Base-by-base conservation (phyloP, 2,329 filamentous ascomycete species). In the Hypomyces rosellus region DNA sequence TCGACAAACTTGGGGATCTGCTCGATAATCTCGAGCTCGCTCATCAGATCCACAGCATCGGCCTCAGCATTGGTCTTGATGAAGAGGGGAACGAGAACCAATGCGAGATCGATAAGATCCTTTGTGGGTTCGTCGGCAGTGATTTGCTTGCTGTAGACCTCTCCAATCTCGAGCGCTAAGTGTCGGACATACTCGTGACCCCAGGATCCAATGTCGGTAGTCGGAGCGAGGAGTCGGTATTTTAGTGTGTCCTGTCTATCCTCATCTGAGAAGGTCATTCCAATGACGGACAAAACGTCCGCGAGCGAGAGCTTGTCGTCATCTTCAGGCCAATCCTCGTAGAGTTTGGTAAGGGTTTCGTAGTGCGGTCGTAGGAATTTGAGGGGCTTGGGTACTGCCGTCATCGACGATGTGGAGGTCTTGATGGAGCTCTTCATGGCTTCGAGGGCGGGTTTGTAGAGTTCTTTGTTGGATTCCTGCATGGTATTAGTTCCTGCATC, bases 351-450 rank as follows among this genome's bases (percentile, higher is more conserved):
- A 65, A 99, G 78, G 51, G 86, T 84, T 71, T 95, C 88, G 74
- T 97, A 99, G 71, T 99, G 92, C 59, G 92, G 93, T 74, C 93
- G 84, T 57, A 99, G 81, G 70, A 99, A 99, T 73, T 99, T 99
- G 63, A 99, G 80, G 34, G 93, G 93, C 74, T 99, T 99, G 20
- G 95, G 93, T 55, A 99, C 93, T 53, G 93, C 93, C 45, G 93
- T 99, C 93, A 99, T 99, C 42, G 95, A 99, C 53, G 91, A 97
- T 59, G 93, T 99, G 53, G 93, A 96, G 50, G 93, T 99, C 77
- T 96, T 97, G 78, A 99, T 99, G 66, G 89, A 95, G 64, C 85
- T 89, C 77, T 96, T 97, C 83, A 99, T 96, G 59, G 90, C 87
- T 71, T 97, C 91, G 59, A 99, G 77, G 49, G 93, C 88, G 53